Percentiles rank a stretch among this genome's conserved stretches.
These are phyloP conservation scores for Pezicula neosporulosa DNA, from an alignment of 2,329 filamentous ascomycete genomes.

Conservation along the genomic window DNA sequence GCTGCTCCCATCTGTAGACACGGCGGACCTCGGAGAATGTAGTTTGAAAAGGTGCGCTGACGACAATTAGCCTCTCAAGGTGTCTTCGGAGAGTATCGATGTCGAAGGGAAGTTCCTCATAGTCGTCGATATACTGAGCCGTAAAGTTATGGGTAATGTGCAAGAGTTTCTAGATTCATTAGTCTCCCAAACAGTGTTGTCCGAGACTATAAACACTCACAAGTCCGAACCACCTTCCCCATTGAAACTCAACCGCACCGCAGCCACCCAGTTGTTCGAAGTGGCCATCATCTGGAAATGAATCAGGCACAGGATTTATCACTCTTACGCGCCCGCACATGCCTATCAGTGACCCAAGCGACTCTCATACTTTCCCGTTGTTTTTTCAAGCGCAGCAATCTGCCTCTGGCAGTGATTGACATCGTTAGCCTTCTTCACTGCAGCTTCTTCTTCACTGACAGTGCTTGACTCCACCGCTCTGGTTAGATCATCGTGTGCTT, in stretches of 20 bases:
- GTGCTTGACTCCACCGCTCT: slow-evolving; percentile 2
- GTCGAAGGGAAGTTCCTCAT: slow-evolving; percentile 18
- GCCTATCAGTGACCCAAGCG: slow-evolving; percentile 32
- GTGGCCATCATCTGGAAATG: slow-evolving; percentile 18
- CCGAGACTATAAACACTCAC: slow-evolving; percentile 3
- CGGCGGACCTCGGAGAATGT: slow-evolving; percentile 29
- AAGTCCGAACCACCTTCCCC: slow-evolving; percentile 28
- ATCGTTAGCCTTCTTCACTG: slow-evolving; percentile 6
- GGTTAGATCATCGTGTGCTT: slow-evolving; percentile 24
- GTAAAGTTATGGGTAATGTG: slow-evolving; percentile 29
- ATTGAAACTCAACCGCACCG: slow-evolving; percentile 24
- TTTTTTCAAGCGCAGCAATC: slow-evolving; percentile 19
- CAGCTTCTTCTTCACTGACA: slow-evolving; percentile 8
- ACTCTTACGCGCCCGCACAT: slow-evolving; percentile 29
- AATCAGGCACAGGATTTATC: slow-evolving; percentile 12
- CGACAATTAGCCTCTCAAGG: slow-evolving; percentile 32
- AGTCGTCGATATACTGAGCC: slow-evolving; percentile 31
- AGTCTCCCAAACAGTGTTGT: slow-evolving; percentile 1
- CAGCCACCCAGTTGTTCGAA: slow-evolving; percentile 22
- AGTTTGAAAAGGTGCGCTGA: slow-evolving; percentile 32
- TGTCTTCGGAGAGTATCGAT: slow-evolving; percentile 25
- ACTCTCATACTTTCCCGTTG: slow-evolving; percentile 30
- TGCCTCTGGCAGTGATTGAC: slow-evolving; percentile 15
- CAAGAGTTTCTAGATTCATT: slow-evolving; percentile 22
- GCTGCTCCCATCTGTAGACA: slow-evolving; percentile 34